phyloP scores from a whole-genome alignment of 768 basidiomycete genomes.

The Kwoniella newhampshirensis region DNA sequence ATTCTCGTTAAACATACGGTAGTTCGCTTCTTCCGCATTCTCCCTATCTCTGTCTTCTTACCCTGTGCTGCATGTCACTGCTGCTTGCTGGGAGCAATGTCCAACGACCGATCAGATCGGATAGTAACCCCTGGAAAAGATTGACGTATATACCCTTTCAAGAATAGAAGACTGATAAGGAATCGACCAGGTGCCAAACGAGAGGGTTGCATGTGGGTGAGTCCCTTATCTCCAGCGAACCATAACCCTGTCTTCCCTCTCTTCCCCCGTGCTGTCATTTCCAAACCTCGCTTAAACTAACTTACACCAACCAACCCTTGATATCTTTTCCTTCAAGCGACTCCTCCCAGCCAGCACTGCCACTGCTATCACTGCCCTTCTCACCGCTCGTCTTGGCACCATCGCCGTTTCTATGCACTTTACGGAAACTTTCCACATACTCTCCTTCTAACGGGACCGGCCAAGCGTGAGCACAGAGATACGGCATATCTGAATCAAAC shows the following conservation, averaged over 20 bases:
- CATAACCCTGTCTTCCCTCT: too few species aligned
- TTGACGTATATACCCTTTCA: neutral
- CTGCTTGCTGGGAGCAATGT: too few species aligned
- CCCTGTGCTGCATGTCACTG: too few species aligned
- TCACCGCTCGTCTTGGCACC: neutral
- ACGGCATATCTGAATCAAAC: conserved; percentile 43
- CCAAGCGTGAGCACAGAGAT: conserved; percentile 43
- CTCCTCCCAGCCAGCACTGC: conserved; percentile 23
- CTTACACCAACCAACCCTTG: conserved; percentile 38
- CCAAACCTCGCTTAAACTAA: too few species aligned
- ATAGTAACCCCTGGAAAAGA: neutral
- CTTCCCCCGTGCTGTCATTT: too few species aligned
- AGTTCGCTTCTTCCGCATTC: too few species aligned
- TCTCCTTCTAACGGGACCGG: conserved; percentile 47
- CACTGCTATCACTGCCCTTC: neutral
- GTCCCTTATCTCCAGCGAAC: too few species aligned
- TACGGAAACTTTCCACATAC: conserved; percentile 49
- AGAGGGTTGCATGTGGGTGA: too few species aligned
- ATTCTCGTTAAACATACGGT: too few species aligned
- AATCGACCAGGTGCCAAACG: too few species aligned
- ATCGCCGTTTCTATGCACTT: conserved; percentile 25
- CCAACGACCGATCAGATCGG: neutral
- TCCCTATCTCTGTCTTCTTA: neutral
- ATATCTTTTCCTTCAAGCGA: conserved; percentile 28
- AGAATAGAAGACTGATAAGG: too few species aligned